Percentiles rank a stretch among this genome's conserved stretches.
Conservation (phyloP, 2,329 filamentous ascomycete species). For the Phialophora expanda region DNA sequence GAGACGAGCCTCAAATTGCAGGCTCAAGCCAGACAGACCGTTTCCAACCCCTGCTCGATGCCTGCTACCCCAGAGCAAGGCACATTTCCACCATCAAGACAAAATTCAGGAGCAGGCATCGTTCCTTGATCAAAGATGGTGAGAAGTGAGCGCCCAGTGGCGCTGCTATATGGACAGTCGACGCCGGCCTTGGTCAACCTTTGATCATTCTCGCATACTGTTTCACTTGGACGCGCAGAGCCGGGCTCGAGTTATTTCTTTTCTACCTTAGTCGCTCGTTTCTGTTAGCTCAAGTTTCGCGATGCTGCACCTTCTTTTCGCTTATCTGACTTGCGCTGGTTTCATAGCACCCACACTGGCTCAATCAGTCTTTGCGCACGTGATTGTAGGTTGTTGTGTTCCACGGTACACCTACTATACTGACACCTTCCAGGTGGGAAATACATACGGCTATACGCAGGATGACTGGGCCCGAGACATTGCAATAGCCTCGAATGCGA, state of each 20-base stretch:
- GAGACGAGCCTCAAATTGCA: not conserved
- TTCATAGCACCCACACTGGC: slow-evolving; percentile 4
- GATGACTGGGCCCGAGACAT: slow-evolving; percentile 16
- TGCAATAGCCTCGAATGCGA: not conserved
- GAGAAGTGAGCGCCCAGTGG: not conserved
- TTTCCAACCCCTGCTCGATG: not conserved
- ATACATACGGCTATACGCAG: slow-evolving; percentile 19
- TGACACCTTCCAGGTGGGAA: slow-evolving; percentile 11
- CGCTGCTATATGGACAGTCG: not conserved
- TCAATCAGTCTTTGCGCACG: slow-evolving; percentile 19
- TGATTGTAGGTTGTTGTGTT: slow-evolving; percentile 8
- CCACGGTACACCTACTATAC: not conserved
- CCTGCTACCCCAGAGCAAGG: not conserved
- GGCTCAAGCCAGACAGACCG: not conserved
- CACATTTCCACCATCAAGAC: not conserved
- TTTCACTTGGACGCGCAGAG: not conserved
- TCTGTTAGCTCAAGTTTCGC: not conserved
- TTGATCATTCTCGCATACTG: not conserved
- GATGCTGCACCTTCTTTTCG: slow-evolving; percentile 16
- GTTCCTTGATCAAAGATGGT: not conserved
- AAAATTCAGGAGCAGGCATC: not conserved
- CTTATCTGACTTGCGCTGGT: slow-evolving; percentile 8
- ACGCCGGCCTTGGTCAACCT: not conserved
- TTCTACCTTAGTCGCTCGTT: slow-evolving; percentile 16
- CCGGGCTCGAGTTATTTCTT: not conserved